phyloP scores from a whole-genome alignment of 805 yeast genomes.

The Candida maris region DNA sequence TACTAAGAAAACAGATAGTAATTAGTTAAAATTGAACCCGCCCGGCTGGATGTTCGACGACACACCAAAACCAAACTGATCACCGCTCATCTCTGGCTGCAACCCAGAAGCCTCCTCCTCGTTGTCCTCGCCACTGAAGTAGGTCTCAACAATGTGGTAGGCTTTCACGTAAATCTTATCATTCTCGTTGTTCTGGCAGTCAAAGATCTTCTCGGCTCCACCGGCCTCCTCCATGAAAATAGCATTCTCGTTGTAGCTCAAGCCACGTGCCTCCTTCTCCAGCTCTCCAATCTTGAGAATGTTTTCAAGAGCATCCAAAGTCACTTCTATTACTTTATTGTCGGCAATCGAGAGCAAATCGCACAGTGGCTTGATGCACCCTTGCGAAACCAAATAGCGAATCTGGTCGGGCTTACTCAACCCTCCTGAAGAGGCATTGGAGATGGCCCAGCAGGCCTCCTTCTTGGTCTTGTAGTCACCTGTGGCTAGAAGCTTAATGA shows the following conservation, averaged over 20 bases:
- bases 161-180: conserved; percentile 92
- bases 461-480: conserved; percentile 96
- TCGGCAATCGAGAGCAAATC: conserved; percentile 87
- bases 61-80: conserved; percentile 85
- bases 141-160: conserved; percentile 82
- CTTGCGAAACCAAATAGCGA: conserved; percentile 87
- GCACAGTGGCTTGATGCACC: conserved; percentile 95
- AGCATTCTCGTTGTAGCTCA: conserved; percentile 78
- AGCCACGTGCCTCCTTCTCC: conserved; percentile 74
- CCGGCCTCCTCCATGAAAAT: conserved; percentile 95
- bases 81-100: conserved; percentile 71
- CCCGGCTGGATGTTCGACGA: conserved; percentile 44
- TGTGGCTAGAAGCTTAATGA: conserved; percentile 65
- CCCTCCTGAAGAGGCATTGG: conserved; percentile 97
- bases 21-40: conserved; percentile 45
- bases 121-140: conserved; percentile 79
- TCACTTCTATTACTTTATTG: conserved; percentile 87
- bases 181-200: conserved; percentile 87
- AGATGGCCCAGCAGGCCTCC: conserved; percentile 99
- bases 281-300: conserved; percentile 91
- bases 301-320: conserved; percentile 92
- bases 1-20: conserved; percentile 8
- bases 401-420: conserved; percentile 88
- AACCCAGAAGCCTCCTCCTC: conserved; percentile 65
- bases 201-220: conserved; percentile 94